Percentiles rank a stretch among this genome's conserved stretches.
Evolutionary conservation across 257 asterid genomes (phyloP).

Genomic region (Coffea canephora): DNA sequence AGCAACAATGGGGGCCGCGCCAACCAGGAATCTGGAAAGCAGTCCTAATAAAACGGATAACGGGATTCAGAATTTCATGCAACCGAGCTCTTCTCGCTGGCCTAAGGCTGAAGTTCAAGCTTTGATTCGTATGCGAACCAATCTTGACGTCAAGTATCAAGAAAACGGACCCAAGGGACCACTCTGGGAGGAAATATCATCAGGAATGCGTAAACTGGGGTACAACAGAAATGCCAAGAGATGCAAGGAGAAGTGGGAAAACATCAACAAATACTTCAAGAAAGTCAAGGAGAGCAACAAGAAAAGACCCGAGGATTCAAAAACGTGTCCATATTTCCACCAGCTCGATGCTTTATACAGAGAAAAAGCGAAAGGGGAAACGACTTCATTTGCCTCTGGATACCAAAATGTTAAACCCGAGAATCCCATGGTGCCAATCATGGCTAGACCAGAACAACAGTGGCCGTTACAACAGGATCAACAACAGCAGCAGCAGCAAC

Average conservation of each 20-base stretch:
- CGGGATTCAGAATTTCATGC: conserved; percentile 36
- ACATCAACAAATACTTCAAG: conserved; percentile 89
- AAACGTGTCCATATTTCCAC: conserved; percentile 88
- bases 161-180: conserved; percentile 93
- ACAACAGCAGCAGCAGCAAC: neutral
- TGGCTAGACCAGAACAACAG: conserved; percentile 94
- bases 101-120: conserved; percentile 90
- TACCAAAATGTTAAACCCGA: conserved; percentile 25
- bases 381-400: conserved; percentile 19
- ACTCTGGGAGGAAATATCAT: conserved; percentile 88
- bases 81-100: conserved; percentile 74
- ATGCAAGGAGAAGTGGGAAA: conserved; percentile 99
- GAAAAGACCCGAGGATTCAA: conserved; percentile 77
- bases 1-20: conserved; percentile 5
- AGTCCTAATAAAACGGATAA: conserved; percentile 27
- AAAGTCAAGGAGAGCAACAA: conserved; percentile 89
- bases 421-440: conserved; percentile 55
- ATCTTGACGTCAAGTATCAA: conserved; percentile 68
- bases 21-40: conserved; percentile 18
- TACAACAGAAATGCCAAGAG: conserved; percentile 76
- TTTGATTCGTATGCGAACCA: conserved; percentile 61
- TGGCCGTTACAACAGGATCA: conserved; percentile 55
- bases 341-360: conserved; percentile 80
- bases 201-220: conserved; percentile 63
- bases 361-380: conserved; percentile 44